Conservation (phyloP, 805 yeast species). For the Candida loeiensis region DNA sequence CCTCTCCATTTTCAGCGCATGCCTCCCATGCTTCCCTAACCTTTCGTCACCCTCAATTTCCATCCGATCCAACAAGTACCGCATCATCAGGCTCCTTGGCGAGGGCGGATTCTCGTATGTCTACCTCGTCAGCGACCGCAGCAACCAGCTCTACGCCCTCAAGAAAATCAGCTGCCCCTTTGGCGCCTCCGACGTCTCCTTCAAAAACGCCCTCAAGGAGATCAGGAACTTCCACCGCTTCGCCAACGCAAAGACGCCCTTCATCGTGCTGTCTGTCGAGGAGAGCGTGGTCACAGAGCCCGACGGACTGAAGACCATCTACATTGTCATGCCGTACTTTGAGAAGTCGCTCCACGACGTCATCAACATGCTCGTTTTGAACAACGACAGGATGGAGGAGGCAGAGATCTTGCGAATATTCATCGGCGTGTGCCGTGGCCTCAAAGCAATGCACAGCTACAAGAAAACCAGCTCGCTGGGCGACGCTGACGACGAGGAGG, state of each 20-base stretch:
- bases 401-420: conserved; percentile 58
- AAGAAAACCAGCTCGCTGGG: conserved; percentile 22
- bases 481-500: conserved; percentile 12
- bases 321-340: conserved; percentile 76
- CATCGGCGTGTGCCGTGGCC: conserved; percentile 69
- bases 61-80: conserved; percentile 60
- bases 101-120: conserved; percentile 91
- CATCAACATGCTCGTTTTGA: conserved; percentile 62
- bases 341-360: conserved; percentile 71
- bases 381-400: conserved; percentile 54
- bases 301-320: conserved; percentile 78
- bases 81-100: conserved; percentile 69
- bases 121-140: conserved; percentile 59
- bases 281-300: conserved; percentile 67
- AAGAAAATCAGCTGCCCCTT: conserved; percentile 86
- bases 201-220: conserved; percentile 65
- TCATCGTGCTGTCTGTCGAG: conserved; percentile 66
- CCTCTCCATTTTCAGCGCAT: conserved; percentile 21
- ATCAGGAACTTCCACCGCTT: conserved; percentile 73
- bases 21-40: conserved; percentile 46
- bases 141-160: conserved; percentile 58
- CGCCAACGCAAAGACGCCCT: conserved; percentile 49
- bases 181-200: conserved; percentile 69
- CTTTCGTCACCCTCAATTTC: conserved; percentile 51
- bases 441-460: conserved; percentile 71